Conservation (phyloP, 768 basidiomycete species). For the Mycena crocata region DNA sequence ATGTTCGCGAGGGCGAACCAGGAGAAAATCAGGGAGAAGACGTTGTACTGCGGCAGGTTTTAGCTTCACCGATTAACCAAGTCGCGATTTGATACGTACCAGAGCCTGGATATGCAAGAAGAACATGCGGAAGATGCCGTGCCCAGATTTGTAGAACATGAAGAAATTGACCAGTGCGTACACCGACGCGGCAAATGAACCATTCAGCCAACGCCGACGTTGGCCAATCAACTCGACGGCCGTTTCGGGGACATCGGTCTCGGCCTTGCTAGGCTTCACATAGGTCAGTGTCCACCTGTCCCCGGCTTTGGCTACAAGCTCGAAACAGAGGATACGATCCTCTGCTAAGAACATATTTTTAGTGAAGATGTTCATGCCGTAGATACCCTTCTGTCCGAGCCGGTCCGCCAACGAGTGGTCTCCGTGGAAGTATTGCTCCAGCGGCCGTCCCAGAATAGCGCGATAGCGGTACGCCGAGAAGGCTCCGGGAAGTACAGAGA, state of each 20-base stretch:
- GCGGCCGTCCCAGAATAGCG: constrained; percentile 89
- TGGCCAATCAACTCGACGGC: constrained; percentile 95
- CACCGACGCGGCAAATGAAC: constrained; percentile 93
- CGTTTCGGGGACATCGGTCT: constrained; percentile 96
- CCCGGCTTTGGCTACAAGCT: constrained; percentile 90
- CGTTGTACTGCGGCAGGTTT: constrained; percentile 75
- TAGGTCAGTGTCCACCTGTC: constrained; percentile 90
- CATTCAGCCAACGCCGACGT: constrained; percentile 96
- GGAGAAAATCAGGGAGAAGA: constrained; percentile 86
- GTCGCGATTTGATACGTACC: constrained; percentile 61
- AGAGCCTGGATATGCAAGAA: constrained; percentile 95
- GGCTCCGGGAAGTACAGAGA: constrained; percentile 94
- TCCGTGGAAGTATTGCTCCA: constrained; percentile 89
- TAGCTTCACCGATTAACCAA: not conserved
- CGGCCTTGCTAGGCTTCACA: constrained; percentile 96
- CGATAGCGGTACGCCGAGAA: constrained; percentile 97
- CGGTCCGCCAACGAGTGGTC: constrained; percentile 93
- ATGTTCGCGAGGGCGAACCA: constrained; percentile 95
- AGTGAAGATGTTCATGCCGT: constrained; percentile 97
- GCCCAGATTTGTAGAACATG: constrained; percentile 86
- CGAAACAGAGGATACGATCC: constrained; percentile 98
- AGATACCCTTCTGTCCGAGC: constrained; percentile 92
- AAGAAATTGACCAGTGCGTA: constrained; percentile 96
- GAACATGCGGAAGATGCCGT: constrained; percentile 93
- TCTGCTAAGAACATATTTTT: constrained; percentile 94